Percentiles rank a stretch among this genome's conserved stretches.
Evolutionary conservation across 1,284 basidiomycete genomes (phyloP).

Genomic region (Xanthoconium separans): DNA sequence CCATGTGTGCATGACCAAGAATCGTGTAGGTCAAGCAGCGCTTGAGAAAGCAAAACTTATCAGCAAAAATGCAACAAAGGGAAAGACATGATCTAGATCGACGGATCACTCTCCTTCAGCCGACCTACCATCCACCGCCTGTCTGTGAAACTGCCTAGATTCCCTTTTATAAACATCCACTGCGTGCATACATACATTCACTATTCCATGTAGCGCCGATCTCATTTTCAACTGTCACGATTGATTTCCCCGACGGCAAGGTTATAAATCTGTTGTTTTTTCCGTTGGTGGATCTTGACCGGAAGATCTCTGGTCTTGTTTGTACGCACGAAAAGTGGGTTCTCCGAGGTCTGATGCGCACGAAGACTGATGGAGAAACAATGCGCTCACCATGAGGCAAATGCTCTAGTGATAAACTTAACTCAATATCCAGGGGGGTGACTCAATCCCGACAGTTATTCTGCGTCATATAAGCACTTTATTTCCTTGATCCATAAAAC

Average conservation of each 20-base stretch:
- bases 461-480: not conserved
- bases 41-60: conserved; percentile 93
- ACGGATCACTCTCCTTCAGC: not conserved
- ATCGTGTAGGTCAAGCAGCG: conserved; percentile 56
- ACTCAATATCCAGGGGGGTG: conserved; percentile 13
- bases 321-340: conserved; percentile 18
- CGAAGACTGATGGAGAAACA: conserved; percentile 16
- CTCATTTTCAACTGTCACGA: conserved; percentile 17
- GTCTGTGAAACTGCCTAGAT: conserved; percentile 9
- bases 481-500: not conserved
- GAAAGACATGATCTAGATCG: conserved; percentile 46
- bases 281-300: conserved; percentile 17
- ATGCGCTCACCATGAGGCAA: conserved; percentile 29
- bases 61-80: conserved; percentile 72
- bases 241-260: conserved; percentile 8
- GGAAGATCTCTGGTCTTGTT: conserved; percentile 22
- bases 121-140: conserved; percentile 4
- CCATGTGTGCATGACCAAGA: conserved; percentile 6
- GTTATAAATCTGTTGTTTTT: conserved; percentile 10
- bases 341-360: conserved; percentile 28
- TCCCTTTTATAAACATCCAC: conserved; percentile 12
- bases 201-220: conserved; percentile 14
- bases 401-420: conserved; percentile 20
- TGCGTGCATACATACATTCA: conserved; percentile 14
- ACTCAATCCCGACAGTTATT: conserved; percentile 4